Evolutionary conservation across 2,329 filamentous ascomycete genomes (phyloP).

Genomic region (Fusarium pseudocircinatum): DNA sequence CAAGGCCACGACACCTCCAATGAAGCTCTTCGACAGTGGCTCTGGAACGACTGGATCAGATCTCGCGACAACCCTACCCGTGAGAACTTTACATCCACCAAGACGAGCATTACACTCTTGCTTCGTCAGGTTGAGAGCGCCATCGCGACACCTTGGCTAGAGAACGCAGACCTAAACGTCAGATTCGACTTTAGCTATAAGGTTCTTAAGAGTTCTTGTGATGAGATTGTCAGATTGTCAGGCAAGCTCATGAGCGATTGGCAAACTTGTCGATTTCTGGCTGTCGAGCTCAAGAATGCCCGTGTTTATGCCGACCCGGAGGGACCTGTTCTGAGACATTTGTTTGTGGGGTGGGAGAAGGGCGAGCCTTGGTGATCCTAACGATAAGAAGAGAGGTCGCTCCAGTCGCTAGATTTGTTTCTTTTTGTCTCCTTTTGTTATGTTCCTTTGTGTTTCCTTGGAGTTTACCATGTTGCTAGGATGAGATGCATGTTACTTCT

Average conservation of each 20-base stretch:
- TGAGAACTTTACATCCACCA: slow-evolving; percentile 25
- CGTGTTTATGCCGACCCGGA: slow-evolving; percentile 20
- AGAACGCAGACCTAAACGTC: background rate
- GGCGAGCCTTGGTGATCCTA: background rate
- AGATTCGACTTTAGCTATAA: slow-evolving; percentile 16
- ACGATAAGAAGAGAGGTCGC: background rate
- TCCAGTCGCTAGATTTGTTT: background rate
- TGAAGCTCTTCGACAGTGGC: slow-evolving; percentile 8
- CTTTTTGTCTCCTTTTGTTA: background rate
- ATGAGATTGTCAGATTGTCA: slow-evolving; percentile 20
- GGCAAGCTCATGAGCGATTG: slow-evolving; percentile 14
- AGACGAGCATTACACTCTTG: slow-evolving; percentile 6
- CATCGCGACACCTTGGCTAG: slow-evolving; percentile 11
- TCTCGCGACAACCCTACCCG: background rate
- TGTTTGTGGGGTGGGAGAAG: slow-evolving; percentile 22
- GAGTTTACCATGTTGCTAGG: background rate
- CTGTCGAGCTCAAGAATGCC: slow-evolving; percentile 25
- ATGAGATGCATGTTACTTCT: background rate
- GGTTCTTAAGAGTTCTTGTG: background rate
- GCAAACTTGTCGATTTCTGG: slow-evolving; percentile 28
- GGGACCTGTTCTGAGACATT: slow-evolving; percentile 16
- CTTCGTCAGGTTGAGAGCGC: slow-evolving; percentile 16
- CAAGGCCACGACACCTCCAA: slow-evolving; percentile 14
- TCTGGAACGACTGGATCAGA: slow-evolving; percentile 25
- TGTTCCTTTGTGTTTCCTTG: background rate